Evolutionary conservation across 768 basidiomycete genomes (phyloP), one percentile per base, ranked within the genome.

Genomic region (Agrocybe pediades): DNA sequence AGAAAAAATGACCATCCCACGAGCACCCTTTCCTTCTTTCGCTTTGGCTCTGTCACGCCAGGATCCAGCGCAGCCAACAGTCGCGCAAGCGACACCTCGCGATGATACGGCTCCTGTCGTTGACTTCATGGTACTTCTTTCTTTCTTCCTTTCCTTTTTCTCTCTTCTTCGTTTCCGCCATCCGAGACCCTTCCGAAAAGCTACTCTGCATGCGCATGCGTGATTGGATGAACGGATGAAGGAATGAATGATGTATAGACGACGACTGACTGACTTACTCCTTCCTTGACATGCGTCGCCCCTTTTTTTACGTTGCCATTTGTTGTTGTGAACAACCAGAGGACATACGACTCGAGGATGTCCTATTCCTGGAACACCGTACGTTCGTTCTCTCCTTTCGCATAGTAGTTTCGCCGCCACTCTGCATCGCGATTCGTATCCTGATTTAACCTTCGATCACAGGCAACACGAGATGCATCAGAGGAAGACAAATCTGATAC

Each of bases 21-120:
- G 49, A 44, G 51, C 60, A 29, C 57, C 57, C 6, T 62, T 62
- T 52, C 60, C 60, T 46, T 62, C 60, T n/a, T 62, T 62, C 43
- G 27, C 57, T 17, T 51, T 58, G n/a, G 60, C 46, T 20, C 55
- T 62, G 40, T 53, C 60, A 36, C 33, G 43, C 39, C 52, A 52
- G 21, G 17, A 21, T n/a, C n/a, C n/a, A n/a, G n/a, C n/a, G n/a
- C n/a, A n/a, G n/a, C n/a, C n/a, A n/a, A n/a, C n/a, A n/a, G n/a
- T n/a, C 25, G 11, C 39, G 25, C 39, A 55, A 20, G 20, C n/a
- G 24, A 39, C 11, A 36, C 33, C 4, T 11, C 11, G 13, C 13
- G 33, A 36, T 11, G n/a, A n/a, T 11, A 4, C 4, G 6, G n/a
- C 33, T n/a, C 33, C 13, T 4, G 33, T 36, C 13, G 33, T 36